Conservation (phyloP, 2,329 filamentous ascomycete genomes). For the Sclerotinia trifoliorum region DNA sequence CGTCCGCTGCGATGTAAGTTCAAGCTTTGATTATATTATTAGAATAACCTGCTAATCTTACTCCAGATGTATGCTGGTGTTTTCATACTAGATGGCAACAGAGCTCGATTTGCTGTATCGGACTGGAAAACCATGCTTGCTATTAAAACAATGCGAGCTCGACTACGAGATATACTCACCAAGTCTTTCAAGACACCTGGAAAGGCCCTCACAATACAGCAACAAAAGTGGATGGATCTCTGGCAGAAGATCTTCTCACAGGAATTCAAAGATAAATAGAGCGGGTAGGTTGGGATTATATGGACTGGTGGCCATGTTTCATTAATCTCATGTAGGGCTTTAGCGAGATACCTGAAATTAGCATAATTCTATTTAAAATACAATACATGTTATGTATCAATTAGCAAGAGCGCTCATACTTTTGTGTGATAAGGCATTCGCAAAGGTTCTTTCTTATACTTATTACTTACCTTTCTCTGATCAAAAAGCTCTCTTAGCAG, state of each 20-base stretch:
- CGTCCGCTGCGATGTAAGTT: slow-evolving; percentile 73
- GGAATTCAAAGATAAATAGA: slow-evolving; percentile 37
- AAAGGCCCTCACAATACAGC: slow-evolving; percentile 61
- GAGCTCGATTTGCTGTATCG: slow-evolving; percentile 75
- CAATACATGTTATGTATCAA: neutral
- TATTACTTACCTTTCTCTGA: neutral
- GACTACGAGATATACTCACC: slow-evolving; percentile 73
- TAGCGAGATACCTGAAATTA: slow-evolving; percentile 6
- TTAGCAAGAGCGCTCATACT: neutral
- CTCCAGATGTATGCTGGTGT: slow-evolving; percentile 79
- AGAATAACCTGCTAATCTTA: slow-evolving; percentile 25
- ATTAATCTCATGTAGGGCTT: neutral
- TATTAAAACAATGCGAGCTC: slow-evolving; percentile 74
- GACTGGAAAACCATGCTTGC: slow-evolving; percentile 91
- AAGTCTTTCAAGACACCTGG: slow-evolving; percentile 68
- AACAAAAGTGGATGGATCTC: slow-evolving; percentile 71
- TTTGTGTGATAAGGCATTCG: neutral
- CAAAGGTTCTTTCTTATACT: neutral
- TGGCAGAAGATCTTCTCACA: slow-evolving; percentile 68
- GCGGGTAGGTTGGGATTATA: slow-evolving; percentile 1
- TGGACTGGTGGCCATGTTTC: neutral
- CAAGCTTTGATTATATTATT: slow-evolving; percentile 12
- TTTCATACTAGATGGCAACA: slow-evolving; percentile 81
- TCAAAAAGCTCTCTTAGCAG: too few species aligned
- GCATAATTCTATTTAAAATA: neutral